These are phyloP conservation scores for Kregervanrija delftensis DNA, from an alignment of 805 yeast species.

Conservation along the genomic window DNA sequence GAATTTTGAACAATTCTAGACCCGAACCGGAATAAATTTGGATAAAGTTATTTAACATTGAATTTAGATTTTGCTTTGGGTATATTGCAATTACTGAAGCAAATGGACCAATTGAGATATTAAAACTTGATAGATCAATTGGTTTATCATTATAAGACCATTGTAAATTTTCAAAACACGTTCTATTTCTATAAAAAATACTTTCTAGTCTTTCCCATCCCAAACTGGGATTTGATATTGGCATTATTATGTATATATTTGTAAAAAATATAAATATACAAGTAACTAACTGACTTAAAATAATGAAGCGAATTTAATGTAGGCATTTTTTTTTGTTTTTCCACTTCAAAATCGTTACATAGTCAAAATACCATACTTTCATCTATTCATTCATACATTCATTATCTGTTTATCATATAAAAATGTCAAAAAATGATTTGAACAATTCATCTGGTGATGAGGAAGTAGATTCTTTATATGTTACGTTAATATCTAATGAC, in stretches of 20 bases:
- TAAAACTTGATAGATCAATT: constrained; percentile 33
- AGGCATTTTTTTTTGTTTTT: no score
- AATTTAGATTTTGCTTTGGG: constrained; percentile 19
- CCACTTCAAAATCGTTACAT: no score
- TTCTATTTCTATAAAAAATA: constrained; percentile 57
- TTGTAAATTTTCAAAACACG: constrained; percentile 42
- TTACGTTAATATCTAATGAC: constrained; percentile 70
- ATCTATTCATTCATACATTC: neutral
- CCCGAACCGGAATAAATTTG: constrained; percentile 32
- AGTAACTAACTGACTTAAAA: no score
- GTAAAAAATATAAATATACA: no score
- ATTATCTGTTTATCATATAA: no score
- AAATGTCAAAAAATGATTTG: neutral
- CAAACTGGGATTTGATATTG: constrained; percentile 25
- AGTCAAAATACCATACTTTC: no score
- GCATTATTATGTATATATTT: constrained; percentile 11
- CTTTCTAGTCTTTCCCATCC: constrained; percentile 75
- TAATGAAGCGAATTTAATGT: no score
- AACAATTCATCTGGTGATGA: constrained; percentile 17
- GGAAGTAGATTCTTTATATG: constrained; percentile 28
- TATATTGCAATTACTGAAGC: constrained; percentile 52
- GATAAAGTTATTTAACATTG: constrained; percentile 12
- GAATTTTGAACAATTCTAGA: constrained; percentile 21
- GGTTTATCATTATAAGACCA: constrained; percentile 35
- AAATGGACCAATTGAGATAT: constrained; percentile 42